Percentiles rank a stretch among this genome's conserved stretches.
phyloP scores from a whole-genome alignment of 164 flowering plant species.

The Liriodendron chinense region DNA sequence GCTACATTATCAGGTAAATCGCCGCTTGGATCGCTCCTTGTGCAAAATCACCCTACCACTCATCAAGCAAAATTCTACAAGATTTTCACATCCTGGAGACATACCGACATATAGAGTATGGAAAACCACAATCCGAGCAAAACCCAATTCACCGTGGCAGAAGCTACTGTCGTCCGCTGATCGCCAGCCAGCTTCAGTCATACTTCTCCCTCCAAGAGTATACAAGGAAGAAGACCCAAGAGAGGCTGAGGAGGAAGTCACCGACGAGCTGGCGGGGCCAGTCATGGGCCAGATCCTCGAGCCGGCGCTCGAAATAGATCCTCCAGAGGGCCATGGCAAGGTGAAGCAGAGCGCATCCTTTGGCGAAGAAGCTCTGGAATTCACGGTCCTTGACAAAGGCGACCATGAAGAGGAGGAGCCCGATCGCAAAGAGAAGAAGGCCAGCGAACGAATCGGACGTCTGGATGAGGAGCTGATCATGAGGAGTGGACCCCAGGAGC shows the following conservation, averaged over 20 bases:
- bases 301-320: slow-evolving; percentile 57
- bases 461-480: slow-evolving; percentile 65
- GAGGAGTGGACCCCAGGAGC: slow-evolving; percentile 70
- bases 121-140: background rate
- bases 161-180: background rate
- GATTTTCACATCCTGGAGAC: background rate
- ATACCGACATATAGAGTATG: background rate
- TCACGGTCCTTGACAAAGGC: slow-evolving; percentile 59
- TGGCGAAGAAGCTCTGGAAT: slow-evolving; percentile 67
- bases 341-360: slow-evolving; percentile 49
- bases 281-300: slow-evolving; percentile 26
- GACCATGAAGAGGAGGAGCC: slow-evolving; percentile 66
- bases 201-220: slow-evolving; percentile 88
- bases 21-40: background rate
- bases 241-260: slow-evolving; percentile 55
- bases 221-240: slow-evolving; percentile 79
- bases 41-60: background rate
- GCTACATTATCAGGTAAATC: too few relatives aligned
- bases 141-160: background rate
- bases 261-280: slow-evolving; percentile 51
- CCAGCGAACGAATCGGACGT: slow-evolving; percentile 77
- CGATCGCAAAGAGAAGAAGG: slow-evolving; percentile 60
- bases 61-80: background rate
- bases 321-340: slow-evolving; percentile 52
- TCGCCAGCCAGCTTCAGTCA: slow-evolving; percentile 26